These are phyloP conservation scores for Diaporthe amygdali DNA, from an alignment of 2,329 filamentous ascomycete species.

Conservation along the genomic window DNA sequence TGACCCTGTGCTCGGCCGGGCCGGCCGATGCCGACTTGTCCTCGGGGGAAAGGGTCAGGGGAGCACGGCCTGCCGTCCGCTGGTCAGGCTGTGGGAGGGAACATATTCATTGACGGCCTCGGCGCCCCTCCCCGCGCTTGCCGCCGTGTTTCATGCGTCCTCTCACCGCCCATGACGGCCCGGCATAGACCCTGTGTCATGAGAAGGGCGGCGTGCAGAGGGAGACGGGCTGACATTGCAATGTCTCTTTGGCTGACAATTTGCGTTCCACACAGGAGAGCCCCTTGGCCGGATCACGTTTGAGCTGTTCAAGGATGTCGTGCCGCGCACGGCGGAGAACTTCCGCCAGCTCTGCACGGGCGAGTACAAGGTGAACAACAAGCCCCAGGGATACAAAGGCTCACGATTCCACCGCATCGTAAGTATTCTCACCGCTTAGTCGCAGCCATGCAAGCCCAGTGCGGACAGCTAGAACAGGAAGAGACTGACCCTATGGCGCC, in stretches of 20 bases:
- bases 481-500: neutral
- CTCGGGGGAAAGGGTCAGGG: neutral
- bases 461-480: no score
- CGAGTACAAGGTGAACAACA: constrained; percentile 80
- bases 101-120: neutral
- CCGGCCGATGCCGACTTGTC: neutral
- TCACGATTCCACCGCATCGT: constrained; percentile 94
- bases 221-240: no score
- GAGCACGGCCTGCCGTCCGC: neutral
- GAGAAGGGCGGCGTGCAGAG: neutral
- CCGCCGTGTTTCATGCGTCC: neutral
- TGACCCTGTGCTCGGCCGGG: neutral
- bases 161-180: neutral
- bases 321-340: constrained; percentile 91
- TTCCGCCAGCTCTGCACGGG: constrained; percentile 97
- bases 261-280: constrained; percentile 62
- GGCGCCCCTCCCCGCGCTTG: neutral
- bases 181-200: constrained; percentile 6
- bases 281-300: constrained; percentile 87
- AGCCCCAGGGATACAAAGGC: constrained; percentile 92
- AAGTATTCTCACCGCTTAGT: constrained; percentile 39
- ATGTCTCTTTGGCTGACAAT: neutral
- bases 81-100: neutral
- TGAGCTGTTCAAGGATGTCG: constrained; percentile 85
- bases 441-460: neutral